phyloP scores from a whole-genome alignment of 225 moss, liverwort and hornwort genomes.

The Polytrichum formosum region DNA sequence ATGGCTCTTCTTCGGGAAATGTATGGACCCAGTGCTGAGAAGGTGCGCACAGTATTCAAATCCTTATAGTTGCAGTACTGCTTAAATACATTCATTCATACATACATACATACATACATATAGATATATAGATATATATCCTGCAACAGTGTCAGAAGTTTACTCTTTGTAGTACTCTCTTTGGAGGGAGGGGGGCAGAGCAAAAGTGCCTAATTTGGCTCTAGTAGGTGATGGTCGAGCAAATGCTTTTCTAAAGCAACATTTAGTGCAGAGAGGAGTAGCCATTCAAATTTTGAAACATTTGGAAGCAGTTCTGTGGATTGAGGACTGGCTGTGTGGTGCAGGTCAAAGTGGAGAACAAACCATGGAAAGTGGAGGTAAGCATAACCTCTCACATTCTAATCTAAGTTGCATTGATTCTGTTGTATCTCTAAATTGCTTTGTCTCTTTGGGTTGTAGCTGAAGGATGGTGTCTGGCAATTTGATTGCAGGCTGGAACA shows the following conservation, averaged over 20 bases:
- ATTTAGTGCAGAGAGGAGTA: too few relatives aligned
- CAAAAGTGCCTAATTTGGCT: too few relatives aligned
- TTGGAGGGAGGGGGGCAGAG: too few relatives aligned
- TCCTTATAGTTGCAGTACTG: too few relatives aligned
- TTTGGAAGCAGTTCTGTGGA: too few relatives aligned
- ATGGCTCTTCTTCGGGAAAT: constrained; percentile 85
- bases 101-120: too few relatives aligned
- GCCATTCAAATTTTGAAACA: too few relatives aligned
- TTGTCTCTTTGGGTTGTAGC: neutral
- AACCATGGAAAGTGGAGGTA: constrained; percentile 99
- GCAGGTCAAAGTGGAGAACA: constrained; percentile 99
- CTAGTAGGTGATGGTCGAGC: too few relatives aligned
- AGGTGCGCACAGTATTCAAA: constrained; percentile 31
- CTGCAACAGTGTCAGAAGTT: neutral
- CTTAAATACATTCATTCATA: too few relatives aligned
- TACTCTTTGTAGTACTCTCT: too few relatives aligned
- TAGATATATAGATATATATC: neutral
- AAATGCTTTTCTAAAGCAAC: too few relatives aligned
- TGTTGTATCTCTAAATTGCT: neutral
- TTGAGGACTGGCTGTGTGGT: neutral
- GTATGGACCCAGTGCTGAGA: constrained; percentile 85
- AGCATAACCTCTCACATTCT: neutral
- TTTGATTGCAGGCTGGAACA: constrained; percentile 59
- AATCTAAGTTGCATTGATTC: neutral
- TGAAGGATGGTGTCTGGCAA: neutral